phyloP scores from a whole-genome alignment of 2,329 filamentous ascomycete species.

The Trichophyton rubrum region DNA sequence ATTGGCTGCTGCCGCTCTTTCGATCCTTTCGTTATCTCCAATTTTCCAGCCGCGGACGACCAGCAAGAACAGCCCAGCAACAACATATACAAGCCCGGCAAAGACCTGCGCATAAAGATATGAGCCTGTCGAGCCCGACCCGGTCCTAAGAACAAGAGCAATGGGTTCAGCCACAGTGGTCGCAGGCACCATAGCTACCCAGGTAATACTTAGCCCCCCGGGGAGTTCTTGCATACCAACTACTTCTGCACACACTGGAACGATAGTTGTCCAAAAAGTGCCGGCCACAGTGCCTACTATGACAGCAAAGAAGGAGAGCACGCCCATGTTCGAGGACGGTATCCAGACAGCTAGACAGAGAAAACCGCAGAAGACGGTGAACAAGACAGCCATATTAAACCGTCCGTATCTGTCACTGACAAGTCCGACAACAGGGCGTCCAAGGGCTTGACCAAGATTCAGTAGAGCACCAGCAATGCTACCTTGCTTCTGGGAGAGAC shows the following conservation, averaged over 20 bases:
- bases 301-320: constrained; percentile 48
- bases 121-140: constrained; percentile 17
- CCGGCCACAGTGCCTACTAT: constrained; percentile 47
- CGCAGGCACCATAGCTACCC: constrained; percentile 45
- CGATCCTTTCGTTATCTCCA: constrained; percentile 17
- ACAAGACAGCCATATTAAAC: constrained; percentile 48
- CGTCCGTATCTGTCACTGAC: constrained; percentile 49
- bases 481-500: constrained; percentile 47
- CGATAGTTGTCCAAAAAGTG: constrained; percentile 48
- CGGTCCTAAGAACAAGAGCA: constrained; percentile 44
- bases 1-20: constrained; percentile 11
- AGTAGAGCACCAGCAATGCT: constrained; percentile 49
- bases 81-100: constrained; percentile 48
- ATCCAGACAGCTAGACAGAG: constrained; percentile 52
- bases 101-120: constrained; percentile 41
- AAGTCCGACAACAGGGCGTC: constrained; percentile 49
- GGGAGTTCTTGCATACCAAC: constrained; percentile 48
- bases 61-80: constrained; percentile 39
- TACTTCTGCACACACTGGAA: constrained; percentile 48
- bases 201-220: constrained; percentile 45
- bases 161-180: constrained; percentile 42
- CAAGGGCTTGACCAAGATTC: constrained; percentile 48
- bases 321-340: constrained; percentile 45
- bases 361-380: constrained; percentile 44
- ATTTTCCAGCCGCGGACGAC: constrained; percentile 31